Evolutionary conservation across 2,329 filamentous ascomycete species (phyloP), one percentile per base, ranked within the genome.

Genomic region (Cercospora sp.): DNA sequence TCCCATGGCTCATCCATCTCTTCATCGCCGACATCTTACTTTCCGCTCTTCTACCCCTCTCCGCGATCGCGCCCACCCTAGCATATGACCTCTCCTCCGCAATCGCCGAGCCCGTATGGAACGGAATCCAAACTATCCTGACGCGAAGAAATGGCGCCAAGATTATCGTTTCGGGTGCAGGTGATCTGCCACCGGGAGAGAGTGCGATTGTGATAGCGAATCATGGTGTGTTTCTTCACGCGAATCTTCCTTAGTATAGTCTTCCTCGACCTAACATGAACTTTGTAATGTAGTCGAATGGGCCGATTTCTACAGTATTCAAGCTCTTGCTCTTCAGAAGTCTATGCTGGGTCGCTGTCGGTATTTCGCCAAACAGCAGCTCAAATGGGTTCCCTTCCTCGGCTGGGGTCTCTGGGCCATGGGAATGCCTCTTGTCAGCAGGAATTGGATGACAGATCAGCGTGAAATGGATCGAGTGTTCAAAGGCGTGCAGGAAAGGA

Each of bases 401-500:
- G 87, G 87, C 18, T 89, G 87, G 87, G 88, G 86, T 1, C 80
- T 89, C 36, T 88, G 86, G 87, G 87, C 84, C 3, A 87, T 89
- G 82, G 86, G 87, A 2, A 88, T 89, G 86, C 87, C 87, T 6
- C 81, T 89, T 78, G 86, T 89, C 23, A 87, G 82, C 73, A 80
- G 87, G 63, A 84, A 86, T 64, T 89, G 88, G 87, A 82, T 83
- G 72, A 81, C 80, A 67, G 87, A 90, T 75, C 81, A 82, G 73
- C 77, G 75, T 16, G 87, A 89, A 77, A 81, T 90, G 71, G 82
- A 86, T 60, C 80, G 83, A 28, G 84, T 89, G 10, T 89, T 90
- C 73, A 73, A 79, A 6, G 85, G 86, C 18, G 84, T 88, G 58
- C 81, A 84, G 12, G 75, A 80, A 59, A 80, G 80, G 66, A 80